phyloP scores from a whole-genome alignment of 768 basidiomycete genomes.

The Boletus huronensis region DNA sequence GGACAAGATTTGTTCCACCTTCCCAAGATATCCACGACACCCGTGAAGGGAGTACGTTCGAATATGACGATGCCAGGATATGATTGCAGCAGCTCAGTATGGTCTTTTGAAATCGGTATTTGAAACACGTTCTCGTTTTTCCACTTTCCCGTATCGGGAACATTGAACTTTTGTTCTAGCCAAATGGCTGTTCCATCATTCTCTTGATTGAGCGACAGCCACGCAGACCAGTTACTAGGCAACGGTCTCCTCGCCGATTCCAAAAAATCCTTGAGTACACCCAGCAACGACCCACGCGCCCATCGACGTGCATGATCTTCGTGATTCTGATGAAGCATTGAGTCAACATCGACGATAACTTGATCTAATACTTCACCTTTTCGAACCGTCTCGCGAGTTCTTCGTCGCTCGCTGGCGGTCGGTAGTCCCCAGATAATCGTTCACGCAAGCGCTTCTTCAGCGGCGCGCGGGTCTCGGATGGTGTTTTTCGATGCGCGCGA shows the following conservation, averaged over 20 bases:
- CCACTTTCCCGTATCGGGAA: slow-evolving; percentile 65
- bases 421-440: slow-evolving; percentile 43
- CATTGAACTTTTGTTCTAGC: slow-evolving; percentile 73
- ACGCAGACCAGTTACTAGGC: slow-evolving; percentile 53
- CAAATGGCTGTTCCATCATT: slow-evolving; percentile 77
- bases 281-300: slow-evolving; percentile 69
- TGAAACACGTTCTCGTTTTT: slow-evolving; percentile 55
- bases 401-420: slow-evolving; percentile 57
- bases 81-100: slow-evolving; percentile 13
- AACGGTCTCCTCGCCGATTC: slow-evolving; percentile 29
- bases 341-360: neutral
- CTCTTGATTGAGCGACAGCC: slow-evolving; percentile 74
- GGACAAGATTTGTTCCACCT: slow-evolving; percentile 39
- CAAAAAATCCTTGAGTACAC: slow-evolving; percentile 34
- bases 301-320: slow-evolving; percentile 70
- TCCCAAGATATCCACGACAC: slow-evolving; percentile 62
- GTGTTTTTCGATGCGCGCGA: slow-evolving; percentile 15
- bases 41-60: slow-evolving; percentile 66
- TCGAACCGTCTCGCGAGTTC: slow-evolving; percentile 62
- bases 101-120: slow-evolving; percentile 40
- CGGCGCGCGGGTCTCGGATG: slow-evolving; percentile 21
- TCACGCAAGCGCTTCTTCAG: slow-evolving; percentile 32
- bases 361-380: slow-evolving; percentile 45
- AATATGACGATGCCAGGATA: slow-evolving; percentile 73
- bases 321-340: slow-evolving; percentile 51